These are phyloP conservation scores for Metschnikowia picachoensis DNA, from an alignment of 805 yeast species.

Conservation along the genomic window DNA sequence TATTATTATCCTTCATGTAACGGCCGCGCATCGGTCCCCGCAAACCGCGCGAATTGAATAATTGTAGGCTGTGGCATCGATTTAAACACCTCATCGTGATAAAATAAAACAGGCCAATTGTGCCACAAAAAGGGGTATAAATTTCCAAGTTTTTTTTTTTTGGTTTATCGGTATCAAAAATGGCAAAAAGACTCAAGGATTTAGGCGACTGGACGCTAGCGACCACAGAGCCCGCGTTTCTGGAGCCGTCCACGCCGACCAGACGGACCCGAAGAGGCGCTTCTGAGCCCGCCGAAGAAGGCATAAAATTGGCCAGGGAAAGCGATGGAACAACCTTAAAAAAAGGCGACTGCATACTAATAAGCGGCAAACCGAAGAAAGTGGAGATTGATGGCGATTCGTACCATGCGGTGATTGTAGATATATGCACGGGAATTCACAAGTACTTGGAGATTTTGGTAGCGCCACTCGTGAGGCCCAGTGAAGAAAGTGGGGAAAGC, in stretches of 20 bases:
- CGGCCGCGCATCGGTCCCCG: too few relatives aligned
- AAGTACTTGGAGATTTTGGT: slow-evolving; percentile 47
- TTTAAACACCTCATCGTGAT: too few relatives aligned
- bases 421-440: slow-evolving; percentile 48
- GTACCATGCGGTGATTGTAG: slow-evolving; percentile 47
- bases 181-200: slow-evolving; percentile 17
- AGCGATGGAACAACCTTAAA: slow-evolving; percentile 46
- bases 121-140: too few relatives aligned
- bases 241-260: slow-evolving; percentile 12
- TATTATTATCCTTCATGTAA: too few relatives aligned
- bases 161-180: neutral
- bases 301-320: slow-evolving; percentile 15
- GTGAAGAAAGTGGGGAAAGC: slow-evolving; percentile 6
- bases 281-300: neutral
- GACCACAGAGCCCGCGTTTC: neutral
- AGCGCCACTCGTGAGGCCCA: slow-evolving; percentile 42
- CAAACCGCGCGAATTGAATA: too few relatives aligned
- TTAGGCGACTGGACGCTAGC: slow-evolving; percentile 16
- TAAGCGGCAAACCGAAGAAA: slow-evolving; percentile 25
- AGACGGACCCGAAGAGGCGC: slow-evolving; percentile 22
- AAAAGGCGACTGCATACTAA: slow-evolving; percentile 51
- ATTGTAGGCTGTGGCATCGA: too few relatives aligned
- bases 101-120: too few relatives aligned
- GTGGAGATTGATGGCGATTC: slow-evolving; percentile 22
- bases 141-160: neutral